These are phyloP conservation scores for Zymoseptoria tritici DNA, from an alignment of 2,329 filamentous ascomycete species.

Conservation along the genomic window DNA sequence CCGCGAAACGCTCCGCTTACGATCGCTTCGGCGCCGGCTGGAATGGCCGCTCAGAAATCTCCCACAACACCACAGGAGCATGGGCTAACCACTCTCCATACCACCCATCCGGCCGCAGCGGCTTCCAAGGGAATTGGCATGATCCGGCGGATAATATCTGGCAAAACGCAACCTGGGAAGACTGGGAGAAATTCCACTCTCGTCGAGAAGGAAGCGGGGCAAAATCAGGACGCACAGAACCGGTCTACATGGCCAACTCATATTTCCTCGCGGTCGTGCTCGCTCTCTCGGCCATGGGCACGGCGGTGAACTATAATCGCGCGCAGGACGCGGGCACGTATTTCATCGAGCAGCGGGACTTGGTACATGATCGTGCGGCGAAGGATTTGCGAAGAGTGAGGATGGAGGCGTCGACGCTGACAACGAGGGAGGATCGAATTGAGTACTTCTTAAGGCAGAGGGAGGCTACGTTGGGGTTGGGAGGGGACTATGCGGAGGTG, in stretches of 20 bases:
- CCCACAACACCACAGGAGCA: slow-evolving; percentile 3
- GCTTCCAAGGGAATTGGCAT: slow-evolving; percentile 28
- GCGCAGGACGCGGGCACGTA: slow-evolving; percentile 56
- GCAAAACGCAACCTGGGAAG: slow-evolving; percentile 91
- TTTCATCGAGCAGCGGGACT: slow-evolving; percentile 59
- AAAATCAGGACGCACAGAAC: slow-evolving; percentile 39
- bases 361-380: slow-evolving; percentile 59
- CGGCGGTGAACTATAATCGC: slow-evolving; percentile 63
- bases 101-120: slow-evolving; percentile 18
- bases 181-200: slow-evolving; percentile 78
- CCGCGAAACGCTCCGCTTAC: slow-evolving; percentile 69
- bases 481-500: slow-evolving; percentile 34
- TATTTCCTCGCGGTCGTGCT: slow-evolving; percentile 69
- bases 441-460: slow-evolving; percentile 69
- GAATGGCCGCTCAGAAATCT: slow-evolving; percentile 44
- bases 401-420: slow-evolving; percentile 43
- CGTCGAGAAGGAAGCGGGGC: slow-evolving; percentile 30
- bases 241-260: slow-evolving; percentile 67
- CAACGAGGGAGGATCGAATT: slow-evolving; percentile 51
- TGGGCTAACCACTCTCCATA: slow-evolving; percentile 13
- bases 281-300: slow-evolving; percentile 60
- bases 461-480: slow-evolving; percentile 46
- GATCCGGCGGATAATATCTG: slow-evolving; percentile 45
- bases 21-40: slow-evolving; percentile 78
- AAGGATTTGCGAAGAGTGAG: slow-evolving; percentile 52